Evolutionary conservation across 2,329 filamentous ascomycete species (phyloP), one percentile per base, ranked within the genome.

Genomic region (Colletotrichum agaves): DNA sequence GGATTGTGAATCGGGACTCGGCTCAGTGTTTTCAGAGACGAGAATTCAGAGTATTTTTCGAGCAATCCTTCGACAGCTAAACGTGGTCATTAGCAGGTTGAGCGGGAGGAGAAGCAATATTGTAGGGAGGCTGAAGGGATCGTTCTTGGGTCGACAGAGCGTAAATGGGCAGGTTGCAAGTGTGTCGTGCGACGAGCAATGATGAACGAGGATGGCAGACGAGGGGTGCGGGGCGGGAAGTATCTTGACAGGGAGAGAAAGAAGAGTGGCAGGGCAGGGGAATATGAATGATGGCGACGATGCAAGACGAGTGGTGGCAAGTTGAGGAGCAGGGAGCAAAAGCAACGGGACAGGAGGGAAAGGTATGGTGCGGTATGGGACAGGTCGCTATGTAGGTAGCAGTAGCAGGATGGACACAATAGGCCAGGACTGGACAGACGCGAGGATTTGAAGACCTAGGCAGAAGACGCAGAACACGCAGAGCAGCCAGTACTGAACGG

Each of bases 251-350:
- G 63, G 62, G 62, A 69, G 49, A 69, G 49, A 43, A 39, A 67
- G 63, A 31, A 62, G 56, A 66, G 57, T 62, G 66, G 66, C 66
- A 69, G 66, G 62, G 66, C 55, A 62, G 49, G 55, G 66, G 56
- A 69, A 57, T 69, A 69, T 66, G 66, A 69, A 69, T 69, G 62
- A 69, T 69, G 66, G 66, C 66, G 61, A 69, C 62, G 66, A 69
- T 69, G 62, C 66, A 67, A 58, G 56, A 39, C 41, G 62, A 68
- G 49, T 65, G 65, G 65, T 68, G 61, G 65, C 65, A 68, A 68
- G 61, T 55, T 35, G 27, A 67, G 35, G 60, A 67, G 49, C 23
- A 61, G 13, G 47, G 47, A 52, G 47, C 27, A 52, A 55, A 60
- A 49, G 62, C 67, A 49, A 57, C 31, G 47, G 44, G 50, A 47